Evolutionary conservation across 2,329 filamentous ascomycete genomes (phyloP), one percentile per base, ranked within the genome.

Genomic region (Ceratocystis eucalypticola): DNA sequence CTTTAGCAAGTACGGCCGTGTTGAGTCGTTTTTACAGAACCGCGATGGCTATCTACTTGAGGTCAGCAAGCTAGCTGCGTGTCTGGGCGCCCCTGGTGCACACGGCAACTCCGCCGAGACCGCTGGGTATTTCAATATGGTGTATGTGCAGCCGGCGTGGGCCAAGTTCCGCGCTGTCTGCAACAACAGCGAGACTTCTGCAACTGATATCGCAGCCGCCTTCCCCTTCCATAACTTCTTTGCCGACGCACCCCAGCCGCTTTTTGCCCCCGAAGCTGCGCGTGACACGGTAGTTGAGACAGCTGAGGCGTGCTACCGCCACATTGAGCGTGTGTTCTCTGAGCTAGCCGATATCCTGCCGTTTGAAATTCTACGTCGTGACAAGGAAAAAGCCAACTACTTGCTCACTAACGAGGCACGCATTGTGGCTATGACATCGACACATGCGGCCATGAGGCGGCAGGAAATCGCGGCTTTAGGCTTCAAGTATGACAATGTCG

Each of bases 351-450:
- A 97, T 73, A 93, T 96, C 59, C 83, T 92, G 71, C 95, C 94
- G 0, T 99, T 99, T 72, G 94, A 99, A 77, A 92, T 99, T 63
- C 78, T 99, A 66, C 86, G 91, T 64, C 87, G 88, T 66, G 89
- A 92, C 69, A 86, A 89, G 45, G 94, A 99, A 74, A 96, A 95
- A 77, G 88, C 92, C 64, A 97, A 97, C 75, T 99, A 99, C 73
- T 84, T 99, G 5, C 83, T 99, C 44, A 88, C 91, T 5, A 96
- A 91, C 72, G 93, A 97, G 76, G 95, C 95, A n/a, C 87, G 94
- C 45, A 94, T 99, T 69, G 88, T 99, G 70, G 95, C 94, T 67
- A 99, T 99, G 95, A 99, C 94, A 20, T 95, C 92, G 3, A 99
- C 95, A 0, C 94, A 99, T 75, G 95, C 94, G 3, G 94, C 94